Percentiles rank a stretch among this genome's conserved stretches.
Evolutionary conservation across 805 yeast genomes (phyloP).

Genomic region (Helenozyma rhizophorensis): DNA sequence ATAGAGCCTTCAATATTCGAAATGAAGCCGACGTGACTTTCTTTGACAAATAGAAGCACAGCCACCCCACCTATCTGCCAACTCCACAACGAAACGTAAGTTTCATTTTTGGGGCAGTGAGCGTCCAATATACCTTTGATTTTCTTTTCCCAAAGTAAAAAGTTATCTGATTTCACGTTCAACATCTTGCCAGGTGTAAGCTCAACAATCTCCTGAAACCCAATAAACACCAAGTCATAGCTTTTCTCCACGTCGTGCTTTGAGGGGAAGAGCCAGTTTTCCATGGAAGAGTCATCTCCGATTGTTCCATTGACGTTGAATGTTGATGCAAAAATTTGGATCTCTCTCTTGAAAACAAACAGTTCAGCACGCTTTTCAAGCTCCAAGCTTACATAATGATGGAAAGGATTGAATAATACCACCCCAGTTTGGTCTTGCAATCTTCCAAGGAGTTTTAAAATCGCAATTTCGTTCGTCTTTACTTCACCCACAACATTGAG

Average conservation of each 20-base stretch:
- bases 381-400: slow-evolving; percentile 45
- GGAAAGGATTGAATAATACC: slow-evolving; percentile 48
- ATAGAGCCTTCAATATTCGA: slow-evolving; percentile 64
- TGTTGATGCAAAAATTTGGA: slow-evolving; percentile 45
- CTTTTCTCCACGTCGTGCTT: slow-evolving; percentile 24
- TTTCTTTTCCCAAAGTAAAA: slow-evolving; percentile 62
- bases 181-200: slow-evolving; percentile 79
- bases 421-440: slow-evolving; percentile 42
- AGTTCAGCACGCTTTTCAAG: slow-evolving; percentile 35
- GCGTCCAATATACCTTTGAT: slow-evolving; percentile 45
- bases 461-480: slow-evolving; percentile 36
- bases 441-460: slow-evolving; percentile 48
- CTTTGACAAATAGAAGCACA: slow-evolving; percentile 61
- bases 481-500: slow-evolving; percentile 39
- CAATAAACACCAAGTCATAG: slow-evolving; percentile 75
- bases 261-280: slow-evolving; percentile 44
- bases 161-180: slow-evolving; percentile 62
- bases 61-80: slow-evolving; percentile 87
- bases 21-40: slow-evolving; percentile 47
- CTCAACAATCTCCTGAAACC: slow-evolving; percentile 86
- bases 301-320: slow-evolving; percentile 51
- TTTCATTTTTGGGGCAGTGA: slow-evolving; percentile 27
- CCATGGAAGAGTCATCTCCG: slow-evolving; percentile 38
- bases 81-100: slow-evolving; percentile 59
- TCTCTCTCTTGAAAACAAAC: slow-evolving; percentile 37